Base-by-base conservation (phyloP, 2,329 filamentous ascomycete genomes). In the Torrubiellomyces zombiae region DNA sequence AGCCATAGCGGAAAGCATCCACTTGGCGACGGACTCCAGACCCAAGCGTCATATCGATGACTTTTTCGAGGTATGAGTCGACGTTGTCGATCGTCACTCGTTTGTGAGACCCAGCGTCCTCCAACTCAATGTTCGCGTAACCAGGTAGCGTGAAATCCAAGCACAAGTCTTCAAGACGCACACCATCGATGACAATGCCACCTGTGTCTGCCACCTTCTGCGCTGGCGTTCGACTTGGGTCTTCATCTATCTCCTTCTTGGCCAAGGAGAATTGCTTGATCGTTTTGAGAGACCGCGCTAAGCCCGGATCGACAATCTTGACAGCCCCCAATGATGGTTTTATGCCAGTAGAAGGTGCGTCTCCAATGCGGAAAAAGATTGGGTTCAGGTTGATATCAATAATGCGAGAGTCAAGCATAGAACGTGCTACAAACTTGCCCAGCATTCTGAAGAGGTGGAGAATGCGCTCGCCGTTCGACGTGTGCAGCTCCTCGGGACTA, bases 351-450 rank as follows among this genome's bases (percentile, higher is more conserved):
- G 69, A 54, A 2, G 53, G 48, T 3, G 70, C 63, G 38, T 91
- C 79, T 10, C 80, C 81, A 35, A 94, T 79, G 29, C 86, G 80
- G 72, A 98, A 98, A 58, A 98, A 94, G 5, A 83, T 92, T 2
- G 89, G 80, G 45, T 94, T 98, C 54, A 98, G 89, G 28, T 86
- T 89, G 36, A 98, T 74, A 42, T 98, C 89, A 38, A 98, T 94
- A 45, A 98, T 95, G 27, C 89, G 72, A 1, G 86, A 94, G 47
- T 98, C 89, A 26, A 98, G 75, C 89, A 98, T 95, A 1, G 89
- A 94, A 25, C 89, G 74, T 16, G 91, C 89, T 23, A 95, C 85
- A 47, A 98, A 98, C 45, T 94, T 95, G 38, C 89, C 89, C 13
- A 98, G 73, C 44, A 86, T 77, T 50, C 77, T 91, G 59, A 93